Base-by-base conservation (phyloP, 108 stramenopile genomes). In the Stephanodiscus triporus region DNA sequence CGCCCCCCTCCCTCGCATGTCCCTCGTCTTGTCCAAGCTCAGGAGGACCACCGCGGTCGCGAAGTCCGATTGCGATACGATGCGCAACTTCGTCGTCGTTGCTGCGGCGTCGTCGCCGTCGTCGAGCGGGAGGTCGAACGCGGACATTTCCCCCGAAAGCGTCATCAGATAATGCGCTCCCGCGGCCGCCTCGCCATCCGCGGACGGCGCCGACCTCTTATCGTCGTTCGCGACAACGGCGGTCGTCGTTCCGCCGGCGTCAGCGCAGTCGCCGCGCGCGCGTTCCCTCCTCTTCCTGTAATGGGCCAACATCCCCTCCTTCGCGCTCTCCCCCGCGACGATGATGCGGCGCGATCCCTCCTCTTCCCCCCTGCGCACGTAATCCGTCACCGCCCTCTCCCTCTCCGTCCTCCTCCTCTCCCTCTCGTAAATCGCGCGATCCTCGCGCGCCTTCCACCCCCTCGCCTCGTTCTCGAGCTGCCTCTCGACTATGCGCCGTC, bases 11-110 rank as follows among this genome's bases (percentile, higher is more conserved):
- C 54, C 57, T 32, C 47, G 14, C 19, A 40, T 43, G 37, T 72
- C 71, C 53, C 24, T 45, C 60, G 68, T 36, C 61, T 80, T 80
- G 36, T 36, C 45, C 66, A 43, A 63, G 37, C 88, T 82, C 42
- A 91, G 58, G 0, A 91, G 70, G 22, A 90, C 63, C 2, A 81
- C 93, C 49, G 86, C 85, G 10, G 93, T 94, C 13, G 77, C 82
- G 85, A 94, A 94, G 50, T 94, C 91, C 6, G 93, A 94, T 78
- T 88, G 78, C n/a, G 88, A 85, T 74, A 91, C 91, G 16, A 94
- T 66, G 10, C 88, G 75, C 58, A 85, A 32, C 30, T 29, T 65
- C 49, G 34, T 36, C 16, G 60, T 51, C 29, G 54, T 27, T 45
- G 58, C n/a, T 23, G 62, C 27, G 16, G 13, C 14, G 16, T 73